Conservation (phyloP, 2,329 filamentous ascomycete species). For the Penicillium frequentans region DNA sequence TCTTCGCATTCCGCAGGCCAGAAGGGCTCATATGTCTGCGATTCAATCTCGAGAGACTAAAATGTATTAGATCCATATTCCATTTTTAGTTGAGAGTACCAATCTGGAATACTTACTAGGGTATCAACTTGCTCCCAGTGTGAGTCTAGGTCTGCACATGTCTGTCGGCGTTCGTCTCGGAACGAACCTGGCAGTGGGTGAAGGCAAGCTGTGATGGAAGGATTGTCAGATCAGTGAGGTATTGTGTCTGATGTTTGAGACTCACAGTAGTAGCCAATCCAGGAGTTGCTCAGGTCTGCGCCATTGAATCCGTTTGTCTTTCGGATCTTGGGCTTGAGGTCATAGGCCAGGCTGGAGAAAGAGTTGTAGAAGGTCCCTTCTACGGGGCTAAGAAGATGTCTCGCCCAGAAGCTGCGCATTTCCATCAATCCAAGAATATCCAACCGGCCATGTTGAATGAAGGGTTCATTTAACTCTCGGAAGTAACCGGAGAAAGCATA, state of each 20-base stretch:
- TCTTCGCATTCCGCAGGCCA: slow-evolving; percentile 31
- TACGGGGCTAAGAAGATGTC: slow-evolving; percentile 33
- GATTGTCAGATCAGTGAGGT: background rate
- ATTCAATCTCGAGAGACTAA: slow-evolving; percentile 26
- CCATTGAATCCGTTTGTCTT: slow-evolving; percentile 7
- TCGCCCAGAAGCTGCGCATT: slow-evolving; percentile 45
- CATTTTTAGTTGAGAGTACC: background rate
- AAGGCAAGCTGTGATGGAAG: slow-evolving; percentile 32
- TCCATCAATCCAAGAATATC: slow-evolving; percentile 36
- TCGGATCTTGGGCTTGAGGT: slow-evolving; percentile 21
- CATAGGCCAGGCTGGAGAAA: slow-evolving; percentile 18
- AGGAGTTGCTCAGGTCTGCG: slow-evolving; percentile 16
- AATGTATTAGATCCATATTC: slow-evolving; percentile 2
- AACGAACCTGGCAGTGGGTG: slow-evolving; percentile 32
- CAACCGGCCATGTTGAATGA: slow-evolving; percentile 21
- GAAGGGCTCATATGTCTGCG: slow-evolving; percentile 12
- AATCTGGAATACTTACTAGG: slow-evolving; percentile 21
- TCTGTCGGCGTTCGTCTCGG: slow-evolving; percentile 29
- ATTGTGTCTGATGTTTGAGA: background rate
- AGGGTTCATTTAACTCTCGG: background rate
- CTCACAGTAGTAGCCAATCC: slow-evolving; percentile 40
- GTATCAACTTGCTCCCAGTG: slow-evolving; percentile 23
- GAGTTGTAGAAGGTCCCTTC: slow-evolving; percentile 29
- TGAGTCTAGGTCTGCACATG: slow-evolving; percentile 33
- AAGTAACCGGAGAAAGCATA: slow-evolving; percentile 22